Evolutionary conservation across 352 stramenopile species (phyloP).

Genomic region (Vaucheria bursata): DNA sequence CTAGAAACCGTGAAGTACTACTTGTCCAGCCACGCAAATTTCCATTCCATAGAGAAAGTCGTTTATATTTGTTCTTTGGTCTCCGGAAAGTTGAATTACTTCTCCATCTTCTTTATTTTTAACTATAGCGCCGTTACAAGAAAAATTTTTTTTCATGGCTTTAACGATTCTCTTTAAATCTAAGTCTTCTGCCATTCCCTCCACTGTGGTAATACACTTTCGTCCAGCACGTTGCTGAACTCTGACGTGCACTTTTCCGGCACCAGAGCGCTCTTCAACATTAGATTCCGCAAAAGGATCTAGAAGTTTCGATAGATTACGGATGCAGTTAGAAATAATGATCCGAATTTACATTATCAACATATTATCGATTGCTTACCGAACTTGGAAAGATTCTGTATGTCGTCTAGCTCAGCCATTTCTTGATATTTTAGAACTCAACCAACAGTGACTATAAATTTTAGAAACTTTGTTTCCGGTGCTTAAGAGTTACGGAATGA

Average conservation of each 20-base stretch:
- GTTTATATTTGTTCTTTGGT: constrained; percentile 97
- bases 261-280: constrained; percentile 33
- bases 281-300: constrained; percentile 43
- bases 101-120: constrained; percentile 87
- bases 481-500: background rate
- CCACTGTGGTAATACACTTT: constrained; percentile 98
- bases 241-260: constrained; percentile 84
- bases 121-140: constrained; percentile 96
- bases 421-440: background rate
- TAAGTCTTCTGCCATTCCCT: constrained; percentile 48
- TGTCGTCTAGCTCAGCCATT: constrained; percentile 21
- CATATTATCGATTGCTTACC: constrained; percentile 32
- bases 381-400: constrained; percentile 44
- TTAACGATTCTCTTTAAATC: constrained; percentile 96
- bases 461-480: background rate
- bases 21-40: constrained; percentile 86
- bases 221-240: constrained; percentile 98
- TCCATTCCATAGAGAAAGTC: constrained; percentile 98
- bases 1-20: constrained; percentile 39
- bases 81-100: constrained; percentile 97
- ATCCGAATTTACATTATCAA: background rate
- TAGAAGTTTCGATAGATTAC: background rate
- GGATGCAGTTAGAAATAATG: background rate
- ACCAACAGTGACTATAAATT: background rate
- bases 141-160: constrained; percentile 99